Conservation (phyloP, 208 protist species). For the Entamoeba invadens region DNA sequence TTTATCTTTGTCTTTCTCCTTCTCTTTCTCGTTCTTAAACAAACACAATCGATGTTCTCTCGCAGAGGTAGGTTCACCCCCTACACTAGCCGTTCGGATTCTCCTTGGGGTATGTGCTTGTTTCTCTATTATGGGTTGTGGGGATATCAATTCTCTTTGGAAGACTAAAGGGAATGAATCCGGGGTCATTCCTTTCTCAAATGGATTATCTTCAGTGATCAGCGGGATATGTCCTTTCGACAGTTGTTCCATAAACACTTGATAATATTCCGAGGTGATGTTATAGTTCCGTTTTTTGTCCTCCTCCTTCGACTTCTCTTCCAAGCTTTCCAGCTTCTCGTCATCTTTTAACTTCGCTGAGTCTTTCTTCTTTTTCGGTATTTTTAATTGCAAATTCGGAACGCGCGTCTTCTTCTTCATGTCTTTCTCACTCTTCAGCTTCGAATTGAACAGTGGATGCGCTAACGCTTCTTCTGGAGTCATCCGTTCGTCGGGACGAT, state of each 20-base stretch:
- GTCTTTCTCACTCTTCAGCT: not conserved
- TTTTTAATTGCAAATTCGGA: not conserved
- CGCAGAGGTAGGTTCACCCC: no score
- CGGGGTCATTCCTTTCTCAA: not conserved
- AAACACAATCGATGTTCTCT: no score
- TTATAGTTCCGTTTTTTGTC: not conserved
- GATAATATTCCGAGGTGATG: not conserved
- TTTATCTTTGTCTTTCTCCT: no score
- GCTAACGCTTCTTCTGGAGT: not conserved
- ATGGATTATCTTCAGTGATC: not conserved
- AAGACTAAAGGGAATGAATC: not conserved
- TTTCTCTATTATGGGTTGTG: not conserved
- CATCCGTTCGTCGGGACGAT: not conserved
- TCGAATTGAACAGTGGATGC: not conserved
- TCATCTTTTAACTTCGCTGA: not conserved
- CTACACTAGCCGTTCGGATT: not conserved
- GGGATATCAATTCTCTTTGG: not conserved
- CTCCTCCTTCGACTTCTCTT: not conserved
- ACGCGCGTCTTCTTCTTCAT: not conserved
- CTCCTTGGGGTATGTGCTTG: not conserved
- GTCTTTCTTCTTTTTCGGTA: not conserved
- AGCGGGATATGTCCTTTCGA: not conserved
- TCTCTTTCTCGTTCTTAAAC: no score
- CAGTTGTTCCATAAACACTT: not conserved
- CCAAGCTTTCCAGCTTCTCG: not conserved